Evolutionary conservation across 1,284 basidiomycete genomes (phyloP), one percentile per base, ranked within the genome.

Genomic region (Salmacisia buchloeana): DNA sequence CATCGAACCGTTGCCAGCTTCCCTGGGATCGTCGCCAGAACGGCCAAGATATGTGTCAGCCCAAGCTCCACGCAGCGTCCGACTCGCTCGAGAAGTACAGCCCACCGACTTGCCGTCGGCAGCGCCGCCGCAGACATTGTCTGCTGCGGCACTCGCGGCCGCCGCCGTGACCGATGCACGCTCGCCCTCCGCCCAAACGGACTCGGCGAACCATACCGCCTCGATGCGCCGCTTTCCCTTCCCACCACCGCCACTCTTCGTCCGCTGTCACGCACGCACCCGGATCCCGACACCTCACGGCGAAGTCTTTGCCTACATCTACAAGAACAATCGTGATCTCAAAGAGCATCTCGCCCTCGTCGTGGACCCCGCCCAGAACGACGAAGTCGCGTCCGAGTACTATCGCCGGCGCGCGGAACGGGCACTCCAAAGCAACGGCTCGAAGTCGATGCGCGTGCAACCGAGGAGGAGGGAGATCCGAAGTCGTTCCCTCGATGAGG

Each of bases 331-430:
- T 76, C 86, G 85, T 64, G 92, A 92, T 81, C 62, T 68, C 49
- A 98, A 98, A 82, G 96, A 99, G 79, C 96, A 99, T 79, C 85
- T 99, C n/a, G 94, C 96, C 0, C 87, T 99, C 62, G 93, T 98
- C 65, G 86, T 94, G 57, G 96, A 98, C 80, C 74, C 75, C 2
- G 69, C 70, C 25, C 75, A 77, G 64, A 78, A 77, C 62, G 68
- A 74, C 29, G 62, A 67, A 7, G 60, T 21, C 3, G 58, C 58
- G 18, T 25, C n/a, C 21, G 38, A 29, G 23, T 34, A 13, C 6
- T 54, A 54, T 54, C 49, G 49, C 29, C 2, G n/a, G 7, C 21
- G 15, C 6, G 31, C 15, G 13, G 31, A 2, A 4, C 3, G 21
- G 34, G 23, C 21, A 7, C 18, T 25, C 1, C 18, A 52, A 18